Conservation (phyloP, 2,329 filamentous ascomycete genomes). For the Calonectria leucothoes region DNA sequence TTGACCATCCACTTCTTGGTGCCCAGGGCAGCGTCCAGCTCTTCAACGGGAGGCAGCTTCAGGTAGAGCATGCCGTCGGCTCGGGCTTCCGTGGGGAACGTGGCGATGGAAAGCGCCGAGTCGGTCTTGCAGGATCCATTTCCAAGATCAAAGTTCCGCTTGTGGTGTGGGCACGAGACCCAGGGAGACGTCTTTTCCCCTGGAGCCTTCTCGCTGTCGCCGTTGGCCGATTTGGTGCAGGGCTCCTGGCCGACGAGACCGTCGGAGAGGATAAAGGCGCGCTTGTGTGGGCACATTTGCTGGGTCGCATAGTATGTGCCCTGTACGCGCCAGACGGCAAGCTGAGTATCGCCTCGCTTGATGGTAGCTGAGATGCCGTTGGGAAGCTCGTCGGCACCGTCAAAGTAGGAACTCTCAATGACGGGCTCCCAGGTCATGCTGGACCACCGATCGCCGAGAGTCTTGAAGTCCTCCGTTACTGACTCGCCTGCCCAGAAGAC, state of each 20-base stretch:
- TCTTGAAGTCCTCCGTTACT: slow-evolving; percentile 78
- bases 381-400: slow-evolving; percentile 68
- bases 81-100: slow-evolving; percentile 81
- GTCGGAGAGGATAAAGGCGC: slow-evolving; percentile 89
- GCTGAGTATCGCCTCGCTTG: slow-evolving; percentile 89
- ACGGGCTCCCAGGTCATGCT: slow-evolving; percentile 81
- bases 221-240: slow-evolving; percentile 36
- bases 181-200: slow-evolving; percentile 63
- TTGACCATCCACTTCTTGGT: slow-evolving; percentile 83
- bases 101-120: slow-evolving; percentile 80
- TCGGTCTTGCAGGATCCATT: slow-evolving; percentile 82
- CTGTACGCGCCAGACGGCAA: slow-evolving; percentile 86
- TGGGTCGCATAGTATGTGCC: slow-evolving; percentile 87
- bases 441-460: slow-evolving; percentile 69
- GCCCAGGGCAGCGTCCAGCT: slow-evolving; percentile 82
- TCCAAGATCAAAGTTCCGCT: slow-evolving; percentile 85
- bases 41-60: slow-evolving; percentile 81
- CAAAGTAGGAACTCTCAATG: slow-evolving; percentile 77
- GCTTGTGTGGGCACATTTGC: slow-evolving; percentile 95
- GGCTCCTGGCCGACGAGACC: slow-evolving; percentile 80
- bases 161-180: slow-evolving; percentile 90
- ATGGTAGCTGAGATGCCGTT: slow-evolving; percentile 82
- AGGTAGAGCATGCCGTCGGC: slow-evolving; percentile 82
- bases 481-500: slow-evolving; percentile 81
- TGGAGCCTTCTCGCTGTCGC: slow-evolving; percentile 48